Base-by-base conservation (phyloP, 2,329 filamentous ascomycete genomes). In the Fusarium sp. region DNA sequence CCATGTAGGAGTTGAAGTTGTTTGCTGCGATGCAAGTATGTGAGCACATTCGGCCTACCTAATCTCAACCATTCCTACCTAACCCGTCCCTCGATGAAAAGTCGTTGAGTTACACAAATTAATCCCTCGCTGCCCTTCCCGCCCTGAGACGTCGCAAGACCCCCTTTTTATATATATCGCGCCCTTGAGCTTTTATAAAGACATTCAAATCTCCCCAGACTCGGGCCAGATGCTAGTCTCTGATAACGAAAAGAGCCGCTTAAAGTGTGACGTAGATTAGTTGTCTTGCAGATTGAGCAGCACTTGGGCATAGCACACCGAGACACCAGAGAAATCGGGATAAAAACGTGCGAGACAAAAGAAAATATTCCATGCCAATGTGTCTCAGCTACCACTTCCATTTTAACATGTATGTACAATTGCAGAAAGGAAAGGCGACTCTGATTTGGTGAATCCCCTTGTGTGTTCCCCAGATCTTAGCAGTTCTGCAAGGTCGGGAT, bases 31-130 rank as follows among this genome's bases (percentile, higher is more conserved):
- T 33, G 14, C 30, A 40, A 62, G 61, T 54, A 68, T 66, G 65
- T 47, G 52, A 69, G 52, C 37, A 37, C 47, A 49, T 30, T 51
- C 41, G 17, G 30, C 53, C 33, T 32, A 61, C 37, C 40, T 49
- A 67, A 67, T 67, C 53, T 67, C 62, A 69, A 67, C 62, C 66
- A 69, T 69, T 69, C 66, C 66, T 67, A 30, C 11, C 43, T 40
- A n/a, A 9, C 35, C 25, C 22, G 45, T 60, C 56, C 56, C 39
- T 64, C 63, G 33, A 45, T 61, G 27, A 22, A 50, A 35, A 23
- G 11, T 30, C 25, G 50, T 35, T 56, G 6, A 41, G n/a, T 40
- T 32, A 22, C 43, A 47, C 35, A 17, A 22, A 48, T 37, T 32
- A 62, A 56, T 45, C 27, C 49, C 37, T 19, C 57, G 51, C 20